Percentiles rank a stretch among this genome's conserved stretches.
These are phyloP conservation scores for Marchantia polymorpha DNA, from an alignment of 225 moss, liverwort and hornwort genomes.

Conservation along the genomic window DNA sequence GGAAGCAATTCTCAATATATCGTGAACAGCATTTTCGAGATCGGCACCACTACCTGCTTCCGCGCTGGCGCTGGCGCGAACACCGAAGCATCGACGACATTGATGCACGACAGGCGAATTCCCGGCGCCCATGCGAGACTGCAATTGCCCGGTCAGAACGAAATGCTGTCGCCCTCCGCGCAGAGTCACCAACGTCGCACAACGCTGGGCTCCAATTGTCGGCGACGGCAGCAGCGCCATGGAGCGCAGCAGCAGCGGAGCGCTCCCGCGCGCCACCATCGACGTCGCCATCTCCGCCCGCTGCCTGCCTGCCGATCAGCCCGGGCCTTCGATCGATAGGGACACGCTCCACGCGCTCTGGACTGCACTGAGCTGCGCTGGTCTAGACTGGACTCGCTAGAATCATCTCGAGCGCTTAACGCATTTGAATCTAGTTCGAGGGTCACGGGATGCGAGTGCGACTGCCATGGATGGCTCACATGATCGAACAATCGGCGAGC, in stretches of 20 bases:
- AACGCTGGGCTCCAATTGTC: neutral
- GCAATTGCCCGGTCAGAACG: neutral
- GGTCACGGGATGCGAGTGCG: too few relatives aligned
- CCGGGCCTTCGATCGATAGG: too few relatives aligned
- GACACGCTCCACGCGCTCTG: too few relatives aligned
- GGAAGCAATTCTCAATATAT: neutral
- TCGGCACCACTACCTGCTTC: conserved; percentile 20
- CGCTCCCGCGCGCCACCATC: neutral
- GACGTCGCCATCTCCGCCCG: neutral
- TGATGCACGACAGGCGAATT: neutral
- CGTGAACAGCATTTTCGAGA: neutral
- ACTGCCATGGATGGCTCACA: too few relatives aligned
- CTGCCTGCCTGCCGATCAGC: too few relatives aligned
- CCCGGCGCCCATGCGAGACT: too few relatives aligned
- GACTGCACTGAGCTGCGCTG: too few relatives aligned
- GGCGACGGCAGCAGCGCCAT: neutral
- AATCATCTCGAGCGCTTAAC: too few relatives aligned
- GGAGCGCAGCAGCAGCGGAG: neutral
- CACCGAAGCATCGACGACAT: neutral
- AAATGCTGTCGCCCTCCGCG: neutral
- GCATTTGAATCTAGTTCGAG: too few relatives aligned
- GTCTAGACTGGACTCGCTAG: too few relatives aligned
- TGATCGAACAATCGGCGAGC: too few relatives aligned
- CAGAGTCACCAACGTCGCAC: neutral
- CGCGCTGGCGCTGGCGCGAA: conserved; percentile 26